Percentiles rank a stretch among this genome's conserved stretches.
Evolutionary conservation across 257 asterid genomes (phyloP).

Genomic region (Cruciata laevipes): DNA sequence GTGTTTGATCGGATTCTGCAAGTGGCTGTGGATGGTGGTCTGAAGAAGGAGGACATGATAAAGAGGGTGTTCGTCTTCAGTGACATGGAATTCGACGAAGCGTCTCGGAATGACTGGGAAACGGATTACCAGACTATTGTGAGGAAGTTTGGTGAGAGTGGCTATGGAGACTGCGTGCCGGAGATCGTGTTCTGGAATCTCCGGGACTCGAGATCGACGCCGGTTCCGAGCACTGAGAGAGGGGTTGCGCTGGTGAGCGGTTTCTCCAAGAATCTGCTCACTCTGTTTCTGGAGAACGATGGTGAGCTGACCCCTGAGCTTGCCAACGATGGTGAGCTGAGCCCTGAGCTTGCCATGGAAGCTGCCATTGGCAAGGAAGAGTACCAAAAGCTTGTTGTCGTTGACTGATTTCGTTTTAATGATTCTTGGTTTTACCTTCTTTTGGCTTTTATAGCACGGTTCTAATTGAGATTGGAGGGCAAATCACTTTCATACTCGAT

Average conservation of each 20-base stretch:
- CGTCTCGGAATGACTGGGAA: conserved; percentile 27
- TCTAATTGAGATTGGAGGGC: too few species aligned
- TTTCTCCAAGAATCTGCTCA: conserved; percentile 43
- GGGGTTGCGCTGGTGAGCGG: conserved; percentile 49
- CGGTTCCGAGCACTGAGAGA: conserved; percentile 22
- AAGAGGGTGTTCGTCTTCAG: conserved; percentile 10
- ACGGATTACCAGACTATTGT: conserved; percentile 35
- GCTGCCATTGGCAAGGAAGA: conserved; percentile 36
- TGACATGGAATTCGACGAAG: conserved; percentile 20
- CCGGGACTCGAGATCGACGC: conserved; percentile 38
- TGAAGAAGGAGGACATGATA: conserved; percentile 10
- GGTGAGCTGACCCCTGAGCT: conserved; percentile 14
- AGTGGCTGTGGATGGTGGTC: conserved; percentile 6
- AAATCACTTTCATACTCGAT: too few species aligned
- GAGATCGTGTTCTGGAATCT: conserved; percentile 49
- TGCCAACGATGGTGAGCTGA: conserved; percentile 17
- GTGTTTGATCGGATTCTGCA: conserved; percentile 9
- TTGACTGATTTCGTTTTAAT: conserved; percentile 28
- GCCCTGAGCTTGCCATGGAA: conserved; percentile 37
- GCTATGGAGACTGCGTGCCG: conserved; percentile 36
- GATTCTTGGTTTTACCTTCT: too few species aligned
- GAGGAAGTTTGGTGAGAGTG: conserved; percentile 30
- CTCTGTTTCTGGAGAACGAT: conserved; percentile 28
- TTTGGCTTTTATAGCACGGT: too few species aligned
- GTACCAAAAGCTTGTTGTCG: conserved; percentile 29